Evolutionary conservation across 2,329 filamentous ascomycete genomes (phyloP).

Genomic region (Lizonia empirigonia): DNA sequence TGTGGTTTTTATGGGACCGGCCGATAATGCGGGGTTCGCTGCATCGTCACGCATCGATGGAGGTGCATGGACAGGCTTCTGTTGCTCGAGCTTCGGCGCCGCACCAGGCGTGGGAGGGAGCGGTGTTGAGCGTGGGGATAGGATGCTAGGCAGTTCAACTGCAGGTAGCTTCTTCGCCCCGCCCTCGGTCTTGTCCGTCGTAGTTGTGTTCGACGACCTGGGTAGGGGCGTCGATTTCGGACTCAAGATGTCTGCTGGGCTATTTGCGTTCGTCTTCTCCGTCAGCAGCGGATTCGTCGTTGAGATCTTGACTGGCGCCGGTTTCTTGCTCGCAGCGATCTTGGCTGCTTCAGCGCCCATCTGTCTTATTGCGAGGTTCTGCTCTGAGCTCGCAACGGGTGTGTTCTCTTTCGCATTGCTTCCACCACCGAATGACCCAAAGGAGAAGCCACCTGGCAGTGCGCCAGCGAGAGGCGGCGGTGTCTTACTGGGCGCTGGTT

Average conservation of each 20-base stretch:
- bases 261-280: slow-evolving; percentile 44
- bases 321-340: slow-evolving; percentile 45
- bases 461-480: slow-evolving; percentile 14
- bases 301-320: slow-evolving; percentile 37
- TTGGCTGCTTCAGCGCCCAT: slow-evolving; percentile 47
- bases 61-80: slow-evolving; percentile 31
- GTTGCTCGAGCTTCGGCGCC: slow-evolving; percentile 19
- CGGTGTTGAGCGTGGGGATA: slow-evolving; percentile 35
- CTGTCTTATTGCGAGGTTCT: slow-evolving; percentile 46
- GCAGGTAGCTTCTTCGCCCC: slow-evolving; percentile 5
- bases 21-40: slow-evolving; percentile 31
- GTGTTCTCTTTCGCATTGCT: slow-evolving; percentile 33
- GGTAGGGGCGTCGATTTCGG: slow-evolving; percentile 15
- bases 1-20: slow-evolving; percentile 26
- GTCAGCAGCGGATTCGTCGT: slow-evolving; percentile 45
- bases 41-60: slow-evolving; percentile 34
- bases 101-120: slow-evolving; percentile 34
- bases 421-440: slow-evolving; percentile 14
- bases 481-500: slow-evolving; percentile 15
- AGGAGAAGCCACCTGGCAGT: slow-evolving; percentile 17
- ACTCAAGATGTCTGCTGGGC: slow-evolving; percentile 21
- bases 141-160: slow-evolving; percentile 13
- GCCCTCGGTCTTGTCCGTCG: background rate
- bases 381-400: slow-evolving; percentile 32
- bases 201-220: slow-evolving; percentile 15